Evolutionary conservation across 129 eudicot species (phyloP).

Genomic region (Chrysanthemum makinoi): DNA sequence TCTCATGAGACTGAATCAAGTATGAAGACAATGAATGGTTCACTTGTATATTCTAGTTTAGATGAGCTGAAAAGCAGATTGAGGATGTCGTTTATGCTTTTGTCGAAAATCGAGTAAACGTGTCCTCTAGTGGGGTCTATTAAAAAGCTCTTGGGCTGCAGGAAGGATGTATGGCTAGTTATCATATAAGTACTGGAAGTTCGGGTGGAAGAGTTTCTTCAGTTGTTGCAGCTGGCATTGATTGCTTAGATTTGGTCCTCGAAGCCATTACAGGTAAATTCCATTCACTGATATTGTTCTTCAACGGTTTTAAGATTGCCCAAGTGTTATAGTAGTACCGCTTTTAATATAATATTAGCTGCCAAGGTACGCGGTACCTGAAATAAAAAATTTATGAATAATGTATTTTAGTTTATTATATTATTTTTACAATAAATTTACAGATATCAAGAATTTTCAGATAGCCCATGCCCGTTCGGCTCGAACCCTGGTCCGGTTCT

Average conservation of each 20-base stretch:
- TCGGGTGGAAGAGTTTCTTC: slow-evolving; percentile 53
- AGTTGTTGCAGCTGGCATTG: slow-evolving; percentile 82
- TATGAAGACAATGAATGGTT: slow-evolving; percentile 39
- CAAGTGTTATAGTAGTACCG: too few species aligned
- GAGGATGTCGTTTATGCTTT: slow-evolving; percentile 57
- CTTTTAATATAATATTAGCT: too few species aligned
- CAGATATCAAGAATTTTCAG: too few species aligned
- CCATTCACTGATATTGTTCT: too few species aligned
- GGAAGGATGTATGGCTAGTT: slow-evolving; percentile 44
- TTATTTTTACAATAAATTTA: too few species aligned
- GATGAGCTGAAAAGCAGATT: slow-evolving; percentile 58
- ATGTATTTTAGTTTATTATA: too few species aligned
- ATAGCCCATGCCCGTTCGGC: too few species aligned
- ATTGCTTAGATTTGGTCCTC: slow-evolving; percentile 77
- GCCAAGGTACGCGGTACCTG: too few species aligned
- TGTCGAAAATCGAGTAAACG: slow-evolving; percentile 49
- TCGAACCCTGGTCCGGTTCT: too few species aligned
- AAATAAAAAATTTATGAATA: too few species aligned
- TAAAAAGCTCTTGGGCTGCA: slow-evolving; percentile 68
- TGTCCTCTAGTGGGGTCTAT: slow-evolving; percentile 56
- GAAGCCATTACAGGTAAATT: slow-evolving; percentile 73
- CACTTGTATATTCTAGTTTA: slow-evolving; percentile 29
- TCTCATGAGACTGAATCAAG: slow-evolving; percentile 73
- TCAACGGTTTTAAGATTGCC: too few species aligned
- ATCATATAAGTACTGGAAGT: slow-evolving; percentile 50